Evolutionary conservation across 169 alveolate species (phyloP).

Genomic region (Plasmodium knowlesi): DNA sequence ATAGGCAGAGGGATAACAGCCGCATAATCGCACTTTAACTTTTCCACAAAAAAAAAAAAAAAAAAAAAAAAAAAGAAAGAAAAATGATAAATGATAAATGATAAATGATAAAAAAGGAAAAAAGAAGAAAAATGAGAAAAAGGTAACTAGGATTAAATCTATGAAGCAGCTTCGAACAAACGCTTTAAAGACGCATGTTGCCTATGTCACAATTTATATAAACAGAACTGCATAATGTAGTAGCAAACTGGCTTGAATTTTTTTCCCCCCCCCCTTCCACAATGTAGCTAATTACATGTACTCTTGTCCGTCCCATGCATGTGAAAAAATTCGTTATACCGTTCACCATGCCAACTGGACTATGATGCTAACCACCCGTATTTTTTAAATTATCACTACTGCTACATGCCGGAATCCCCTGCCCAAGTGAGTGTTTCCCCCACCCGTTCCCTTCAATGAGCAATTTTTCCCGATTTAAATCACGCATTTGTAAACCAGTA

Average conservation of each 20-base stretch:
- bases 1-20: not conserved
- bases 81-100: slow-evolving; percentile 1
- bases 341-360: not conserved
- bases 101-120: not conserved
- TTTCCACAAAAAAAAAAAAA: not conserved
- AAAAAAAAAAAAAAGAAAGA: not conserved
- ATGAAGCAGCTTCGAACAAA: not conserved
- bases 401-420: not conserved
- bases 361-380: not conserved
- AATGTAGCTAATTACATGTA: not conserved
- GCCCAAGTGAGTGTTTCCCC: not conserved
- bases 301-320: not conserved
- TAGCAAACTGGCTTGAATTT: not conserved
- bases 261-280: not conserved
- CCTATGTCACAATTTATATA: not conserved
- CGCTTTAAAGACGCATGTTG: not conserved
- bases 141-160: not conserved
- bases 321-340: not conserved
- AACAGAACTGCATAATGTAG: not conserved
- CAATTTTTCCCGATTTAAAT: not conserved
- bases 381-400: not conserved
- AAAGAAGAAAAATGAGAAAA: not conserved
- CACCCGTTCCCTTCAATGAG: slow-evolving; percentile 13
- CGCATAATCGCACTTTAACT: not conserved
- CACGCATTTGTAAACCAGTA: not conserved